phyloP scores from a whole-genome alignment of 2,329 filamentous ascomycete genomes.

The Amphichorda felina region DNA sequence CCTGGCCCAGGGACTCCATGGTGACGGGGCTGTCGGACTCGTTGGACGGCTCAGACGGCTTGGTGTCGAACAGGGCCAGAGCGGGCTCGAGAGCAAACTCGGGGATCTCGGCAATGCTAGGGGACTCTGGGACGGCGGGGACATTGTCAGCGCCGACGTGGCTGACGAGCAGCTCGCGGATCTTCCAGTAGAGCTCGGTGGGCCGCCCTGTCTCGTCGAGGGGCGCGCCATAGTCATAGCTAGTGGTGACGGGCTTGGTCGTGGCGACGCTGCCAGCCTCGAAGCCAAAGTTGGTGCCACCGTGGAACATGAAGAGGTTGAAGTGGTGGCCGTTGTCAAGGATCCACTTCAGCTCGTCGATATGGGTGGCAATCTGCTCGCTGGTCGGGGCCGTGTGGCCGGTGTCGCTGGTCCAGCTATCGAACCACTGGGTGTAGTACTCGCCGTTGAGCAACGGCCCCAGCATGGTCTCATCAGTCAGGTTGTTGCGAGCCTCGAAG shows the following conservation, averaged over 20 bases:
- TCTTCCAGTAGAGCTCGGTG: constrained; percentile 18
- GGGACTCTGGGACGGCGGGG: too few relatives aligned
- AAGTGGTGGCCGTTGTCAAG: constrained; percentile 8
- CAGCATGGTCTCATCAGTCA: constrained; percentile 26
- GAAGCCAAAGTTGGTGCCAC: constrained; percentile 37
- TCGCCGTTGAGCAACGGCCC: constrained; percentile 35
- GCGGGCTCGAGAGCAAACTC: too few relatives aligned
- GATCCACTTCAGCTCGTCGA: too few relatives aligned
- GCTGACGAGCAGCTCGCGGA: too few relatives aligned
- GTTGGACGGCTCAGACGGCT: too few relatives aligned
- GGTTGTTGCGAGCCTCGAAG: constrained; percentile 19
- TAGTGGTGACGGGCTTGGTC: constrained; percentile 28
- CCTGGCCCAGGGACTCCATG: constrained; percentile 33
- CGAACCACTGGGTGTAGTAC: too few relatives aligned
- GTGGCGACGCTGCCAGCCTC: constrained; percentile 31
- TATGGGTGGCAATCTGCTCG: too few relatives aligned
- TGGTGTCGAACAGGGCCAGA: too few relatives aligned
- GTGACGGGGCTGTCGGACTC: constrained; percentile 16
- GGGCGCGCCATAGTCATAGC: constrained; percentile 38
- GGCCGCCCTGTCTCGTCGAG: constrained; percentile 36
- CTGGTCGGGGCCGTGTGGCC: too few relatives aligned
- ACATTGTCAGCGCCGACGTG: too few relatives aligned
- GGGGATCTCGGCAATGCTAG: too few relatives aligned
- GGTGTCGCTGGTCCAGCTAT: too few relatives aligned
- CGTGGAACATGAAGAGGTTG: constrained; percentile 40